Percentiles rank a stretch among this genome's conserved stretches.
phyloP scores from a whole-genome alignment of 1,284 basidiomycete genomes.

The Tylopilus microsporus region DNA sequence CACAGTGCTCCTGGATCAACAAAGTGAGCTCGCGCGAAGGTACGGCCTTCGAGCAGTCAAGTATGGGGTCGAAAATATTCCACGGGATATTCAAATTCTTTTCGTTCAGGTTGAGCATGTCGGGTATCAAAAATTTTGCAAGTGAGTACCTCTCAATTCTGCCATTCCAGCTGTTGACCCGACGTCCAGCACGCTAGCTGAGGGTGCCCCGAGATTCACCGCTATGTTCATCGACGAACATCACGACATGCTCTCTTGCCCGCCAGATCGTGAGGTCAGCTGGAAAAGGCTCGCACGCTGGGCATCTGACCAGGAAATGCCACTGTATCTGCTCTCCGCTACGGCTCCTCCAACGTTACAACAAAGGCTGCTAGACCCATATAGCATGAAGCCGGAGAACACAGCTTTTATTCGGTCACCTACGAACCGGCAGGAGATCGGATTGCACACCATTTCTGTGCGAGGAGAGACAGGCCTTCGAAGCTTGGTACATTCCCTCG shows the following conservation, averaged over 20 bases:
- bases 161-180: too few species aligned
- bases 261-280: not conserved
- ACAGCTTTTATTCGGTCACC: constrained; percentile 3
- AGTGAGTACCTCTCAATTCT: too few species aligned
- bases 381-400: not conserved
- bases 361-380: not conserved
- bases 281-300: constrained; percentile 8
- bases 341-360: not conserved
- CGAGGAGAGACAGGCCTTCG: too few species aligned
- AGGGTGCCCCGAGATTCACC: not conserved
- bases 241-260: constrained; percentile 5
- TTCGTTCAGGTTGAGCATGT: too few species aligned
- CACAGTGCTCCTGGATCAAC: too few species aligned
- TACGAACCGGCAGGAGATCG: constrained; percentile 1
- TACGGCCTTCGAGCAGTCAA: too few species aligned
- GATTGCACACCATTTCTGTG: not conserved
- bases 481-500: too few species aligned
- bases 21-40: too few species aligned
- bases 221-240: constrained; percentile 3
- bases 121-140: too few species aligned
- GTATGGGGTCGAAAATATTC: too few species aligned
- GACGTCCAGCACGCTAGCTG: too few species aligned
- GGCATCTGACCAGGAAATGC: constrained; percentile 1
- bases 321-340: constrained; percentile 1
- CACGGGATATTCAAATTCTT: too few species aligned